Conservation (phyloP, 2,329 filamentous ascomycete genomes). For the Proliferodiscus dingleyae region DNA sequence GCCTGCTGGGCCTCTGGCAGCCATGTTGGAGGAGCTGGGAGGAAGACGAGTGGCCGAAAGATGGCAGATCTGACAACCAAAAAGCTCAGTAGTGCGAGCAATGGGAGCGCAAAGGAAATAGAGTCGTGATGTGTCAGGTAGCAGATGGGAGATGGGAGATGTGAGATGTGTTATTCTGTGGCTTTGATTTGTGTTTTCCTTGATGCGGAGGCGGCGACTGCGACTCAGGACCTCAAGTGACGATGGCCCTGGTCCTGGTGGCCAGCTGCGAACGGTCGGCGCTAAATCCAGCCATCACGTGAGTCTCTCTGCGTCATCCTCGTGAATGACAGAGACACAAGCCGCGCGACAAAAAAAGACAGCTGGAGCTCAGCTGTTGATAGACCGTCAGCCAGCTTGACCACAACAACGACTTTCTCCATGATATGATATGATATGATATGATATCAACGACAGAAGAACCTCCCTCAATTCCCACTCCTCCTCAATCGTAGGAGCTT, state of each 20-base stretch:
- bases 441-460: too few species aligned
- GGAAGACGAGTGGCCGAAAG: constrained; percentile 4
- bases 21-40: constrained; percentile 54
- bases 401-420: too few species aligned
- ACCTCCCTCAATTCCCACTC: too few species aligned
- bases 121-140: too few species aligned
- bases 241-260: constrained; percentile 2
- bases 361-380: neutral
- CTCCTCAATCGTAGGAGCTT: neutral
- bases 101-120: neutral
- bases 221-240: neutral
- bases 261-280: neutral
- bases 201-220: constrained; percentile 4
- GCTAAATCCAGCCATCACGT: constrained; percentile 7
- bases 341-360: too few species aligned
- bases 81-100: neutral
- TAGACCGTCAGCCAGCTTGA: neutral
- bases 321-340: too few species aligned
- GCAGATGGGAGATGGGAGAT: too few species aligned
- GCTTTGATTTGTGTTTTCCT: too few species aligned
- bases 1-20: constrained; percentile 68
- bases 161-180: too few species aligned
- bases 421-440: too few species aligned
- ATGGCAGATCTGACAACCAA: neutral
- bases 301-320: too few species aligned